Base-by-base conservation (phyloP, 2,329 filamentous ascomycete genomes). In the Stemphylium lycopersici region DNA sequence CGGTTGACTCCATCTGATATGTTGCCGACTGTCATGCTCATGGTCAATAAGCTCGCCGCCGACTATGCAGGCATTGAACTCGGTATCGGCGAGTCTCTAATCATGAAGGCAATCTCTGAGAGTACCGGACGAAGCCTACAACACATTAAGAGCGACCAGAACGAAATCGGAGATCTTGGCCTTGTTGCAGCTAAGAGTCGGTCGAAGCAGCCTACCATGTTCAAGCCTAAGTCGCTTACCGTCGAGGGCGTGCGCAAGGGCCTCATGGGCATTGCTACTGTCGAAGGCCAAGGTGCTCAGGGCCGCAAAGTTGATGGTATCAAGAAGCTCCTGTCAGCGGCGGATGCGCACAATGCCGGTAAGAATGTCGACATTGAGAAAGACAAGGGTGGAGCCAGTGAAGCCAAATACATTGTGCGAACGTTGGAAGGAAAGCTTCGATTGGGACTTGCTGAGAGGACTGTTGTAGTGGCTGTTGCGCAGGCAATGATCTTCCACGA, bases 71-170 rank as follows among this genome's bases (percentile, higher is more conserved):
- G 95, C 16, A 93, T 99, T 59, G 95, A 99, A 76, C 83, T 99
- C 26, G 95, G 95, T n/a, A 99, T 99, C 66, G 95, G 95, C 52
- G 95, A 99, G 77, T 98, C 93, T 0, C 78, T 99, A 24, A 97
- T 99, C 68, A 98, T 98, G 93, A 99, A 98, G 75, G 91, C 95
- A 4, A 96, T 99, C 69, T 93, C 93, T 10, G 93, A 98, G 78
- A 90, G 88, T 26, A 99, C 95, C 0, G 95, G 95, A 8, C 87
- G 95, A 56, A 96, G 87, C 68, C 77, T 97, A 41, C 84, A 88
- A 33, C 87, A 96, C 47, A 96, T 99, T 80, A 98, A 97, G 78
- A 87, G 90, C 43, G 93, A 98, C 66, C 95, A 99, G 71, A 92
- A 95, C 68, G 92, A 97, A 67, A 96, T 98, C 75, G 95, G 95